These are phyloP conservation scores for Pseudonectria foliicola DNA, from an alignment of 2,329 filamentous ascomycete species.

Conservation along the genomic window DNA sequence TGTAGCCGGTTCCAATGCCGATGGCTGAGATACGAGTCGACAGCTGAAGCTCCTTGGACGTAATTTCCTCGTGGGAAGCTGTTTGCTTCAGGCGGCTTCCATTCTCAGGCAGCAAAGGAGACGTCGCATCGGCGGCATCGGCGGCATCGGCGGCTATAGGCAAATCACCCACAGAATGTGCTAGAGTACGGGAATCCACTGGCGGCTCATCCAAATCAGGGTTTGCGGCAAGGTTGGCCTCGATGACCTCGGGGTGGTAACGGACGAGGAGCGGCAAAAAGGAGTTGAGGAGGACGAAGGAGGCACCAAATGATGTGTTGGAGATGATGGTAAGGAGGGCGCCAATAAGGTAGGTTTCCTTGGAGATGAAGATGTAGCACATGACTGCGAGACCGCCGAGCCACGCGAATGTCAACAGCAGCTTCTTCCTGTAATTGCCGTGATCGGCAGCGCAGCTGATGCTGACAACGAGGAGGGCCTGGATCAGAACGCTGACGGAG, in stretches of 20 bases:
- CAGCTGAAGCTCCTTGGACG: conserved; percentile 64
- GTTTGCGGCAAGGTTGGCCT: conserved; percentile 20
- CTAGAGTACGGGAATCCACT: conserved; percentile 28
- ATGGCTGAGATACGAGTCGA: conserved; percentile 88
- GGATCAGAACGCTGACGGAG: conserved; percentile 80
- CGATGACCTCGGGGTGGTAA: conserved; percentile 58
- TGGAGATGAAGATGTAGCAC: conserved; percentile 74
- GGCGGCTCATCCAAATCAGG: conserved; percentile 25
- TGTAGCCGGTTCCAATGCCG: conserved; percentile 91
- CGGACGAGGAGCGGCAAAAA: conserved; percentile 88
- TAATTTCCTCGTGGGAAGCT: conserved; percentile 40
- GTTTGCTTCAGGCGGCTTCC: conserved; percentile 29
- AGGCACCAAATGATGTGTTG: conserved; percentile 91
- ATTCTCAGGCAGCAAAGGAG: conserved; percentile 38
- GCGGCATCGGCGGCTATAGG: conserved; percentile 20
- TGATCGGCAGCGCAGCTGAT: conserved; percentile 96
- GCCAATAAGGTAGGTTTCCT: conserved; percentile 71
- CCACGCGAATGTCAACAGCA: conserved; percentile 80
- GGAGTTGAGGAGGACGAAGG: conserved; percentile 91
- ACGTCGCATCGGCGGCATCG: conserved; percentile 36
- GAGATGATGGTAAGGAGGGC: conserved; percentile 80
- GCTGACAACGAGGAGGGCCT: conserved; percentile 86
- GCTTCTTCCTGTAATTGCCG: conserved; percentile 81
- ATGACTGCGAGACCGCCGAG: conserved; percentile 77
- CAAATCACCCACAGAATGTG: conserved; percentile 25